Evolutionary conservation across 2,329 filamentous ascomycete species (phyloP), one percentile per base, ranked within the genome.

Genomic region (Cercospora sp.): DNA sequence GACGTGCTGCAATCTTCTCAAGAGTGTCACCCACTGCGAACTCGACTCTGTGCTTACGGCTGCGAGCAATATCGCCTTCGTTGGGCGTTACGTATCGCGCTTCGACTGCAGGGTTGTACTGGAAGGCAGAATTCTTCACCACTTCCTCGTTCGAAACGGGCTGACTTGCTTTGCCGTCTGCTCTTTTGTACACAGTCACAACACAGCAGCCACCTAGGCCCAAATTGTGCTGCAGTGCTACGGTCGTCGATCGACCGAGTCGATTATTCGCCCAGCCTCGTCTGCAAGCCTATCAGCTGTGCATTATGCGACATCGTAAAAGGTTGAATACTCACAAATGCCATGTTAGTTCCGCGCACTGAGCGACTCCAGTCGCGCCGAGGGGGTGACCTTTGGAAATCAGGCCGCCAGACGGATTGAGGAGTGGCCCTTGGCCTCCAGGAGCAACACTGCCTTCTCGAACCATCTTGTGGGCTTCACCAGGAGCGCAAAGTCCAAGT

Each of bases 331-430:
- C 49, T 53, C 9, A 53, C 75, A 98, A 85, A 78, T 98, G 94
- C 94, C 94, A 98, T 28, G 96, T 91, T 9, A 98, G 84, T 82
- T 98, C 94, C 5, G 94, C 92, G 78, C 94, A 97, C 82, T 98
- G 94, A 9, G 94, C 94, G 63, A 98, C 86, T n/a, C 95, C 94
- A 0, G 93, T 97, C 0, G 94, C 94, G 34, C 94, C 94, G 3
- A 98, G 88, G 0, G 95, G 94, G 80, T 98, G 95, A 45, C 94
- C 95, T 84, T 98, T 98, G 71, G 91, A 95, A 76, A 98, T 98
- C 66, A 98, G 87, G 1, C 95, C 94, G 53, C 94, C 94, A 12
- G 69, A 73, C 3, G 69, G 70, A 8, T 73, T 70, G 62, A 72
- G 70, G 53, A 73, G 94, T 21, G 49, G 49, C 94, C 0, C 72